Conservation (phyloP, 208 protist genomes). For the Trichomonas vaginalis region DNA sequence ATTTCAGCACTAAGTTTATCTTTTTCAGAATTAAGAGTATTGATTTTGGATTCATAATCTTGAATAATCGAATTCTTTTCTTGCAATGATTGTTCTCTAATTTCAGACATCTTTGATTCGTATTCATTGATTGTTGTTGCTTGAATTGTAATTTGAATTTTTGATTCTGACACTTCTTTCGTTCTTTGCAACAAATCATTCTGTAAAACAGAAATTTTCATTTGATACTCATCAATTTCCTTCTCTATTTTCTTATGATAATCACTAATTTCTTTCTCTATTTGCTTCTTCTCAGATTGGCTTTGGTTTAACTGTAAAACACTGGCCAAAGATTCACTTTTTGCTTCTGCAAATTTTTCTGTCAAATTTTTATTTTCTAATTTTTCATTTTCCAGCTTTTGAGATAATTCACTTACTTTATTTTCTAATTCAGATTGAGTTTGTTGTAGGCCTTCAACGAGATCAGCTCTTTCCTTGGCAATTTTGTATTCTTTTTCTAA, state of each 20-base stretch:
- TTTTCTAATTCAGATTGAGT: neutral
- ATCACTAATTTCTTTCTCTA: too few species aligned
- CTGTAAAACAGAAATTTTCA: too few species aligned
- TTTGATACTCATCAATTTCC: too few species aligned
- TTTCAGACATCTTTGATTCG: neutral
- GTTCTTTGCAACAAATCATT: too few species aligned
- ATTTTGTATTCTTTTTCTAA: neutral
- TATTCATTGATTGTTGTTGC: neutral
- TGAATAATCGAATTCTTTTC: neutral
- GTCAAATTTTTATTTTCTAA: neutral
- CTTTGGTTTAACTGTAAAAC: too few species aligned
- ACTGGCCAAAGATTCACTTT: neutral
- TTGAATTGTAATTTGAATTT: neutral
- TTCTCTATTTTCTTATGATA: too few species aligned
- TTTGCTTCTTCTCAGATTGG: too few species aligned
- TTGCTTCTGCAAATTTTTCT: neutral
- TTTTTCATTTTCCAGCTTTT: neutral
- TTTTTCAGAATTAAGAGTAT: neutral
- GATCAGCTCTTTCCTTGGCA: neutral
- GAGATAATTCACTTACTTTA: neutral
- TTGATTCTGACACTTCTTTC: too few species aligned
- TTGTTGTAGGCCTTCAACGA: neutral
- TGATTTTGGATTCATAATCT: neutral
- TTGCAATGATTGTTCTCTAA: neutral
- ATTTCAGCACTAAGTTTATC: neutral